phyloP scores from a whole-genome alignment of 2,329 filamentous ascomycete species.

The Monascus ruber region DNA sequence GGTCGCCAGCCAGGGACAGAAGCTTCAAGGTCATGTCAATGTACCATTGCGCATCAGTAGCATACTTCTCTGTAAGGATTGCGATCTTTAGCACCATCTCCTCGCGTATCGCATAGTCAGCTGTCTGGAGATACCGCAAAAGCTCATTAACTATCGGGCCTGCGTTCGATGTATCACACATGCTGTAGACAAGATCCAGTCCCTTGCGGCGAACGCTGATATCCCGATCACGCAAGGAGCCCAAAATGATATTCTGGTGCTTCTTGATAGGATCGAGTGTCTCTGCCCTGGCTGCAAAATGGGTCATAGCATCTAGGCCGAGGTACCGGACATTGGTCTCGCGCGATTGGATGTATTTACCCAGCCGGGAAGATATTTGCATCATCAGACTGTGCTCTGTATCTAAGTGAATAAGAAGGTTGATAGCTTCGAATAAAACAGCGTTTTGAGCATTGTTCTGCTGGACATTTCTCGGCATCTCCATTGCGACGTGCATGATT shows the following conservation, averaged over 20 bases:
- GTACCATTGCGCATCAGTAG: slow-evolving; percentile 97
- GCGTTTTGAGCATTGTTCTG: slow-evolving; percentile 99
- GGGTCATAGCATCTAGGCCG: slow-evolving; percentile 93
- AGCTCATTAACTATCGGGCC: slow-evolving; percentile 88
- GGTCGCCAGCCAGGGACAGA: slow-evolving; percentile 92
- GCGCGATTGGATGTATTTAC: slow-evolving; percentile 90
- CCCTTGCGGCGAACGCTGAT: slow-evolving; percentile 96
- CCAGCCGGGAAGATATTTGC: slow-evolving; percentile 80
- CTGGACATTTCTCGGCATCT: slow-evolving; percentile 95
- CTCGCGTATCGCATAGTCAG: slow-evolving; percentile 94
- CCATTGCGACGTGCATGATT: slow-evolving; percentile 82
- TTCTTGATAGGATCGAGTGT: slow-evolving; percentile 96
- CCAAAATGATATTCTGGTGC: slow-evolving; percentile 91
- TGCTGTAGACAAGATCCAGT: slow-evolving; percentile 93
- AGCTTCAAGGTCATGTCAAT: slow-evolving; percentile 92
- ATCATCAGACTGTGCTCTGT: slow-evolving; percentile 92
- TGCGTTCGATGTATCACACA: slow-evolving; percentile 95
- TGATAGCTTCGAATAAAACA: slow-evolving; percentile 95
- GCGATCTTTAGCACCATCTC: slow-evolving; percentile 99
- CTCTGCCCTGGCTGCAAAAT: slow-evolving; percentile 85
- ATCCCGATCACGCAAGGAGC: slow-evolving; percentile 85
- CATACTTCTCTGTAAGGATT: slow-evolving; percentile 96
- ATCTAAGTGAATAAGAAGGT: slow-evolving; percentile 93
- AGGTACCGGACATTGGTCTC: slow-evolving; percentile 97
- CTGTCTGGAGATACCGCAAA: slow-evolving; percentile 85